phyloP scores from a whole-genome alignment of 352 stramenopile species.

The Phytopythium boreale region DNA sequence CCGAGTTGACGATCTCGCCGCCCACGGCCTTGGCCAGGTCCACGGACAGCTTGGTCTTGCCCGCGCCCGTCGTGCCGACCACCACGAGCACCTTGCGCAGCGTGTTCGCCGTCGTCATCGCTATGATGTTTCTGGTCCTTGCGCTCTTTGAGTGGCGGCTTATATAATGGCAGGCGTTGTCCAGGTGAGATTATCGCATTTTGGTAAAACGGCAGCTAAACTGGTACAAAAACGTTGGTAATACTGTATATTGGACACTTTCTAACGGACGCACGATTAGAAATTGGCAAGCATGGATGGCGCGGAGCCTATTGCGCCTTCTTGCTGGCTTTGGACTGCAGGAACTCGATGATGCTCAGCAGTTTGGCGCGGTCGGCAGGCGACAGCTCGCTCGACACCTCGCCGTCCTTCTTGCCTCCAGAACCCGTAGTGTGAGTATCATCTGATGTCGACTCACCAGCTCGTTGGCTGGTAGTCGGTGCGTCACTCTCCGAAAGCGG shows the following conservation, averaged over 20 bases:
- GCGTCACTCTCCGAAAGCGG: constrained; percentile 3
- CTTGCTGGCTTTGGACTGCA: constrained; percentile 62
- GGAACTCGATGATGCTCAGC: constrained; percentile 53
- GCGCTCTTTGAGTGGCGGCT: constrained; percentile 3
- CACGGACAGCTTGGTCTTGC: constrained; percentile 92
- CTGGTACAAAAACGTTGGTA: too few relatives aligned
- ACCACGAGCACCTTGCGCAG: constrained; percentile 87
- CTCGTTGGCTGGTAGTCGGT: not conserved
- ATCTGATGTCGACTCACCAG: not conserved
- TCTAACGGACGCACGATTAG: not conserved
- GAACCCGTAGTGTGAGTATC: not conserved
- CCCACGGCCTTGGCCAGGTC: constrained; percentile 87
- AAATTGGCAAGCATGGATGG: not conserved
- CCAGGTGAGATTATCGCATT: not conserved
- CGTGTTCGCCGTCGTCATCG: constrained; percentile 12
- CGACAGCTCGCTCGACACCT: constrained; percentile 3
- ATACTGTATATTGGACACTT: constrained; percentile 6
- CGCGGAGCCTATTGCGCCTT: constrained; percentile 14
- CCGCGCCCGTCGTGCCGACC: constrained; percentile 88
- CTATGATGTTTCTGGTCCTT: too few relatives aligned
- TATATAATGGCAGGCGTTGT: too few relatives aligned
- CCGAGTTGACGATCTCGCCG: constrained; percentile 91
- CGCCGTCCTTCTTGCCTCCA: not conserved
- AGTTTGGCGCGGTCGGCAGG: constrained; percentile 39
- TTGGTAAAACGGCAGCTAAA: too few relatives aligned